Evolutionary conservation across 2,329 filamentous ascomycete genomes (phyloP).

Genomic region (Leptographium galeiforme): DNA sequence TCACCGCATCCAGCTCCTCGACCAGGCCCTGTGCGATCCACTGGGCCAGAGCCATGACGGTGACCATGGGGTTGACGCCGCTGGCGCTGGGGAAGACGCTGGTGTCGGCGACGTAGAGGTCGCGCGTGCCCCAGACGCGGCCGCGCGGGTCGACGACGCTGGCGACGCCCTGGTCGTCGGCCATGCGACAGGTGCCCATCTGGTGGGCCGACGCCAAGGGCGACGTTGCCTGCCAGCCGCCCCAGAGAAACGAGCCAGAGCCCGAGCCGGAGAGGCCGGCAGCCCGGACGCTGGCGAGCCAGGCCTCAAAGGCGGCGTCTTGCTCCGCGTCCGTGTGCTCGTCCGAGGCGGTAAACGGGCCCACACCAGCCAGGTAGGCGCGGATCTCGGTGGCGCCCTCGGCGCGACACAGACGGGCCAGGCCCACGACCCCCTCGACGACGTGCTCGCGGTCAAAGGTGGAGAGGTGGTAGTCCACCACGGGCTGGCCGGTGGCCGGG

Average conservation of each 20-base stretch:
- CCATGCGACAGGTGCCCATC: slow-evolving; percentile 70
- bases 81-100: slow-evolving; percentile 65
- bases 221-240: slow-evolving; percentile 31
- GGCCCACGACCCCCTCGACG: slow-evolving; percentile 56
- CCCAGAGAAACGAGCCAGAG: slow-evolving; percentile 13
- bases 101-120: slow-evolving; percentile 58
- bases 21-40: slow-evolving; percentile 46
- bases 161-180: slow-evolving; percentile 26
- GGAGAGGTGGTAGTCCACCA: slow-evolving; percentile 58
- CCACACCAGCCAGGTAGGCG: slow-evolving; percentile 45
- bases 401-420: slow-evolving; percentile 66
- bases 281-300: slow-evolving; percentile 38
- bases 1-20: slow-evolving; percentile 24
- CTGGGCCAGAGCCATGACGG: slow-evolving; percentile 57
- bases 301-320: slow-evolving; percentile 46
- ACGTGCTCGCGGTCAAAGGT: slow-evolving; percentile 59
- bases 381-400: slow-evolving; percentile 72
- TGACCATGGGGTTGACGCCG: slow-evolving; percentile 75
- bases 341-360: slow-evolving; percentile 38
- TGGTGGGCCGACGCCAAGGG: slow-evolving; percentile 63
- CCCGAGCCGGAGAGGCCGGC: slow-evolving; percentile 5
- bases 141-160: slow-evolving; percentile 47
- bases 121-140: slow-evolving; percentile 50
- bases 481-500: slow-evolving; percentile 46
- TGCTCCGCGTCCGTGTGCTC: slow-evolving; percentile 28